Conservation (phyloP, 768 basidiomycete species). For the Naganishia randhawae region DNA sequence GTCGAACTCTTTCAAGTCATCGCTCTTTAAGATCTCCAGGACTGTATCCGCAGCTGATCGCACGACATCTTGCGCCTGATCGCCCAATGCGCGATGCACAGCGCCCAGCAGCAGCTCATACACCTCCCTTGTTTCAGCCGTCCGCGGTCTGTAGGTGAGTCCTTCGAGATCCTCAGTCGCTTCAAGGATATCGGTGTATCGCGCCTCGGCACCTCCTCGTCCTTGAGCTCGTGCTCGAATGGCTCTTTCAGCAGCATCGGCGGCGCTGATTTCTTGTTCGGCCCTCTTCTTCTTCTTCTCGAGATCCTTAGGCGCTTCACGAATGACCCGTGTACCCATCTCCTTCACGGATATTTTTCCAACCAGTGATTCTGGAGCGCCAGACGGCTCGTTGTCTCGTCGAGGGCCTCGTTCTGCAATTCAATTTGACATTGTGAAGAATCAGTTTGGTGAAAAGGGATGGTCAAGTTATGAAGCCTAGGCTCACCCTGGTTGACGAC, state of each 20-base stretch:
- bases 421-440: background rate
- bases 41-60: conserved; percentile 92
- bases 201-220: conserved; percentile 54
- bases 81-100: conserved; percentile 79
- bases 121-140: conserved; percentile 87
- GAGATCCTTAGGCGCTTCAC: conserved; percentile 77
- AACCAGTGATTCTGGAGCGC: conserved; percentile 85
- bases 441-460: conserved; percentile 7
- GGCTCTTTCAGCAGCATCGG: conserved; percentile 45
- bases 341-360: conserved; percentile 83
- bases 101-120: conserved; percentile 84
- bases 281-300: conserved; percentile 93
- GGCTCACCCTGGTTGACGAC: conserved; percentile 73
- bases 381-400: conserved; percentile 93
- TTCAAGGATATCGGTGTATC: conserved; percentile 80
- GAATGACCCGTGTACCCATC: conserved; percentile 87
- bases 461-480: background rate
- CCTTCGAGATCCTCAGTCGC: conserved; percentile 91
- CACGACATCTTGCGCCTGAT: conserved; percentile 93
- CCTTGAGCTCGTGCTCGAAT: conserved; percentile 58
- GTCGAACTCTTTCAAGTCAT: conserved; percentile 88
- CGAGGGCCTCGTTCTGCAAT: conserved; percentile 52
- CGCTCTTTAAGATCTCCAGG: conserved; percentile 80
- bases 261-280: conserved; percentile 35
- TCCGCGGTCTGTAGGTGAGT: conserved; percentile 83